Base-by-base conservation (phyloP, 2,329 filamentous ascomycete species). In the Fusarium sp. region DNA sequence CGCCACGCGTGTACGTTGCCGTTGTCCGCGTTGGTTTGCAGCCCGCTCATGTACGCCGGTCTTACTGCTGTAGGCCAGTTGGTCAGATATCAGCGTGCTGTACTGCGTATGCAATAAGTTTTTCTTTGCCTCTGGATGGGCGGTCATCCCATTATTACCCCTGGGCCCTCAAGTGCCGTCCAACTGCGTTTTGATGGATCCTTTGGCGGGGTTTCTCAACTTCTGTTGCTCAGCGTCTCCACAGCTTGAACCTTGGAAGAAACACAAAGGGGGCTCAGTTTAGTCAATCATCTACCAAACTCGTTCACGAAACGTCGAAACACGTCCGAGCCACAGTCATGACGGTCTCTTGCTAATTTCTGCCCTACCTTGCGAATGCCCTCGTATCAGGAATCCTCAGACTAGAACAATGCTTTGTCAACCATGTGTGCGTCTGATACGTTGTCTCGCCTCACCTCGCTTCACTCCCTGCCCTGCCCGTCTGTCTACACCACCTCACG, bases 151-250 rank as follows among this genome's bases (percentile, higher is more conserved):
- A 61, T 51, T 62, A 45, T 52, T 42, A 61, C 52, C 62, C 63
- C 58, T 65, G 61, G 63, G 40, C 44, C 33, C 44, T 39, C 65
- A 70, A 67, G 65, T 74, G 63, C 69, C 69, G 69, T 54, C 58
- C 34, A 48, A 44, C 53, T 63, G 34, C 34, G 40, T 43, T 58
- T 50, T 34, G 34, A 68, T 63, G 50, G 56, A 53, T 53, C 43
- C 51, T 57, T 65, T 62, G 56, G 50, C 65, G 38, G 49, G 42
- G 39, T 63, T 57, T 34, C 45, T 66, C 45, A 31, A 57, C 44
- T 40, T 44, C 52, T 51, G 40, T 45, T 57, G 46, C 40, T 58
- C 50, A 51, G 42, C 20, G 68, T 71, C 63, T 49, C 63, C 69
- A 73, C 59, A 64, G 36, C 42, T 36, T 52, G 43, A 51, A 63